Evolutionary conservation across 805 yeast species (phyloP).

Genomic region (Priceomyces castillae): DNA sequence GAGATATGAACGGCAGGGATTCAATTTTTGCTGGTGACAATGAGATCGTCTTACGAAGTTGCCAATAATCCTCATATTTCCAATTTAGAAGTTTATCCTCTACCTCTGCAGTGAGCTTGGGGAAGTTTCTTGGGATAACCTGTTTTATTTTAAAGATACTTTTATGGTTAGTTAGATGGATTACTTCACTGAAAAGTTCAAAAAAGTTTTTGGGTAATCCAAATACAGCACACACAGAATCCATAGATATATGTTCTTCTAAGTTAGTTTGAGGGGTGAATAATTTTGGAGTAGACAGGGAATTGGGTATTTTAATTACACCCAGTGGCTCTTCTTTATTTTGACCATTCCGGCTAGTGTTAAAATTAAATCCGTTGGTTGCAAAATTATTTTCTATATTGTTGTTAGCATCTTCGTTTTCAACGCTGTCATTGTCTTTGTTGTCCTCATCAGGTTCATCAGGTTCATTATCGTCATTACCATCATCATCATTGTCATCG

Average conservation of each 20-base stretch:
- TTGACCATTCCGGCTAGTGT: no score
- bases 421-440: slow-evolving; percentile 4
- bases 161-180: slow-evolving; percentile 51
- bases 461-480: slow-evolving; percentile 13
- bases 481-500: slow-evolving; percentile 10
- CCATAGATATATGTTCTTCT: neutral
- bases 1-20: slow-evolving; percentile 25
- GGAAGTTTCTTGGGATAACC: slow-evolving; percentile 52
- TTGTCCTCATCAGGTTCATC: slow-evolving; percentile 8
- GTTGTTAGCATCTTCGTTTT: neutral
- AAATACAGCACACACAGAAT: slow-evolving; percentile 24
- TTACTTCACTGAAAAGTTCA: slow-evolving; percentile 44
- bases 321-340: no score
- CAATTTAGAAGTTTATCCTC: slow-evolving; percentile 50
- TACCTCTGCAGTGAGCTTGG: slow-evolving; percentile 51
- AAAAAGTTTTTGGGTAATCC: slow-evolving; percentile 49
- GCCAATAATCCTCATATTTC: slow-evolving; percentile 43
- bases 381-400: slow-evolving; percentile 5
- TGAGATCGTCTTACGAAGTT: slow-evolving; percentile 23
- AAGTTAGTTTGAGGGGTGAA: neutral
- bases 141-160: slow-evolving; percentile 40
- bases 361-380: no score
- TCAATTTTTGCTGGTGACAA: neutral
- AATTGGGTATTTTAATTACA: no score
- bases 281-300: neutral